A percentile compares a stretch with the other conserved stretches of the same genome.
Evolutionary conservation across 2,329 filamentous ascomycete species (phyloP).

Genomic region (Fusarium buxicola): DNA sequence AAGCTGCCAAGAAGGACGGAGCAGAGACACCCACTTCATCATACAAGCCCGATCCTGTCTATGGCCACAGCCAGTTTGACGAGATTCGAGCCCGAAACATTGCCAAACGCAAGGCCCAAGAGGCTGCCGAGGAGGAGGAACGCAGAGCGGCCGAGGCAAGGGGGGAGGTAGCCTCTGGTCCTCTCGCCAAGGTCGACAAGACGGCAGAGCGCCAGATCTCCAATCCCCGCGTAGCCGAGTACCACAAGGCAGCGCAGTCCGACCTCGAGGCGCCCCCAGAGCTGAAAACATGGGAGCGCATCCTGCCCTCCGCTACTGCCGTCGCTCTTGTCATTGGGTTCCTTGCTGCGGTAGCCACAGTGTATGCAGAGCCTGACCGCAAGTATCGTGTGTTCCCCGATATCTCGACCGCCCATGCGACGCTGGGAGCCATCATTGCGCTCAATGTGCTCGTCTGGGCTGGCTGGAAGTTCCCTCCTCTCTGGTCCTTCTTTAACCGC

Average conservation of each 20-base stretch:
- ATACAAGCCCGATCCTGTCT: conserved; percentile 61
- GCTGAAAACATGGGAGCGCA: conserved; percentile 62
- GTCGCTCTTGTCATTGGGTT: conserved; percentile 59
- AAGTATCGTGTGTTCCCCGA: conserved; percentile 68
- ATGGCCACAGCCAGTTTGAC: conserved; percentile 69
- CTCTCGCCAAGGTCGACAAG: conserved; percentile 56
- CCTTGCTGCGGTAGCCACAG: conserved; percentile 57
- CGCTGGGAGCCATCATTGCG: conserved; percentile 71
- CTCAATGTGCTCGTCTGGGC: conserved; percentile 68
- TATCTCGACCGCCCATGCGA: conserved; percentile 71
- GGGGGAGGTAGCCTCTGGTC: conserved; percentile 52
- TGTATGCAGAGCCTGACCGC: conserved; percentile 66
- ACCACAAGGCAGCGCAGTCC: conserved; percentile 61
- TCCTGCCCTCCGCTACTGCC: conserved; percentile 65
- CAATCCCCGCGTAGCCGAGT: conserved; percentile 54
- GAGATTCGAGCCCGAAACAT: conserved; percentile 65
- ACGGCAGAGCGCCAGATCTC: conserved; percentile 53
- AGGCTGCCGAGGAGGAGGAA: conserved; percentile 57
- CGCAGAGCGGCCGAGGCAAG: conserved; percentile 56
- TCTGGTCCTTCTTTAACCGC: conserved; percentile 75
- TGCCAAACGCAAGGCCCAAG: conserved; percentile 61
- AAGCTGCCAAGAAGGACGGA: conserved; percentile 38
- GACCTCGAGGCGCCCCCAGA: conserved; percentile 64
- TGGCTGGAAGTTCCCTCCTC: conserved; percentile 71
- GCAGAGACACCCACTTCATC: conserved; percentile 36